A percentile compares a stretch with the other conserved stretches of the same genome.
phyloP scores from a whole-genome alignment of 106 monocot species.

The Chionographis japonica region DNA sequence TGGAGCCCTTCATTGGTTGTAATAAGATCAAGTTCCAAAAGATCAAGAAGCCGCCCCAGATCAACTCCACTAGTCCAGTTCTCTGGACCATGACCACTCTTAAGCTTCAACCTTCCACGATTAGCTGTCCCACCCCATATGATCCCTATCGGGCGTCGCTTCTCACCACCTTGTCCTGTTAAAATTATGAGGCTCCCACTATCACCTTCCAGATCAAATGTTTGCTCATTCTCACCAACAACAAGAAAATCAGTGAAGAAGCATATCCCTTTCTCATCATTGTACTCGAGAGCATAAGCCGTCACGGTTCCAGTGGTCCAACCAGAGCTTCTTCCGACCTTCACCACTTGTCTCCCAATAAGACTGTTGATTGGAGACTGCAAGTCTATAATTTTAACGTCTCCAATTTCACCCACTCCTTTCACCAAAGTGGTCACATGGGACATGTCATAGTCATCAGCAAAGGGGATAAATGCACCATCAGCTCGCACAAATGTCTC shows the following conservation, averaged over 20 bases:
- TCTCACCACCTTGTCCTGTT: slow-evolving; percentile 54
- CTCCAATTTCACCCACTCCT: slow-evolving; percentile 81
- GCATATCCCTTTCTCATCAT: slow-evolving; percentile 91
- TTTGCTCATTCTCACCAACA: slow-evolving; percentile 86
- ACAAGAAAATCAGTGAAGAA: slow-evolving; percentile 95
- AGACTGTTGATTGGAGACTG: slow-evolving; percentile 74
- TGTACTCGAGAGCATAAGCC: slow-evolving; percentile 91
- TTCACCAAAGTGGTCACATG: slow-evolving; percentile 71
- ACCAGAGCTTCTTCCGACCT: slow-evolving; percentile 92
- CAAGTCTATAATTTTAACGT: slow-evolving; percentile 73
- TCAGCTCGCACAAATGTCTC: slow-evolving; percentile 98
- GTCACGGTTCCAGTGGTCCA: slow-evolving; percentile 73
- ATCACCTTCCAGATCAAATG: slow-evolving; percentile 95
- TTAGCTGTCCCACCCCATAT: slow-evolving; percentile 97
- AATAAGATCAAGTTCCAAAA: slow-evolving; percentile 87
- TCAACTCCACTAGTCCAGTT: slow-evolving; percentile 98
- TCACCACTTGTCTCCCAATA: slow-evolving; percentile 80
- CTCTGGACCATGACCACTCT: slow-evolving; percentile 72
- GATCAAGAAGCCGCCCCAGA: slow-evolving; percentile 89
- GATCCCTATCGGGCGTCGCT: slow-evolving; percentile 75
- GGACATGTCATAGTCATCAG: slow-evolving; percentile 77
- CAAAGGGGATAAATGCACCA: slow-evolving; percentile 94
- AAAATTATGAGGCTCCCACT: slow-evolving; percentile 92
- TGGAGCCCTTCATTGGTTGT: slow-evolving; percentile 67
- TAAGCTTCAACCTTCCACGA: slow-evolving; percentile 80